Base-by-base conservation (phyloP, 192 early-diverging fungal genomes). In the Chytriomyces hyalinus region DNA sequence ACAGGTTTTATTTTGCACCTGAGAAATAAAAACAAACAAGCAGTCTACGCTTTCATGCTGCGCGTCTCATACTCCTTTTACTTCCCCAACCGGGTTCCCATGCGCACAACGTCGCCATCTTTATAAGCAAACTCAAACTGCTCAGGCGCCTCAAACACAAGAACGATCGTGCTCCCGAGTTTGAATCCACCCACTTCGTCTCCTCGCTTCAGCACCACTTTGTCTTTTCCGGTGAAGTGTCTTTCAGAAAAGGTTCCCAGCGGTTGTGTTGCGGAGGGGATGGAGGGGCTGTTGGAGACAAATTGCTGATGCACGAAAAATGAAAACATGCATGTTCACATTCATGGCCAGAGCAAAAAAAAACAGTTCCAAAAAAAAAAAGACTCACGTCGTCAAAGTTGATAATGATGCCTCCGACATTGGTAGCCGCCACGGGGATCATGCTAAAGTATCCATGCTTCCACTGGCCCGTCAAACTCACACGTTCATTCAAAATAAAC, bases 401-500 rank as follows among this genome's bases (percentile, higher is more conserved):
- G 61, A 99, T 88, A 44, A 91, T 91, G 73, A 99, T 97, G 13
- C 93, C 93, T 0, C 98, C 98, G 24, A 99, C 98, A 75, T 99
- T 99, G 9, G 98, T 99, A 0, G 98, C 97, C 0, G 95, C 98
- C 4, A 99, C 97, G 0, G 97, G 94, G 46, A 95, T 91, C 94
- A 97, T 96, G 0, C 93, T 92, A 80, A 99, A 98, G 82, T 97
- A 95, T 17, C 96, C 97, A 80, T 96, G 86, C 63, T 86, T 85
- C 98, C 97, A 98, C 73, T 91, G 87, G 48, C 98, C 98, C 49
- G 97, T 69, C 70, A 99, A 80, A 0, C 93, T 94, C 6, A 99
- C 95, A 36, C 98, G 91, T 83, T 99, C 98, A 82, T 99, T 99
- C 53, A 98, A 83, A 15, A 95, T 94, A 85, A 99, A 99, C 70